Evolutionary conservation across 345 rosid genomes (phyloP).

Genomic region (Euphorbia pulcherrima): DNA sequence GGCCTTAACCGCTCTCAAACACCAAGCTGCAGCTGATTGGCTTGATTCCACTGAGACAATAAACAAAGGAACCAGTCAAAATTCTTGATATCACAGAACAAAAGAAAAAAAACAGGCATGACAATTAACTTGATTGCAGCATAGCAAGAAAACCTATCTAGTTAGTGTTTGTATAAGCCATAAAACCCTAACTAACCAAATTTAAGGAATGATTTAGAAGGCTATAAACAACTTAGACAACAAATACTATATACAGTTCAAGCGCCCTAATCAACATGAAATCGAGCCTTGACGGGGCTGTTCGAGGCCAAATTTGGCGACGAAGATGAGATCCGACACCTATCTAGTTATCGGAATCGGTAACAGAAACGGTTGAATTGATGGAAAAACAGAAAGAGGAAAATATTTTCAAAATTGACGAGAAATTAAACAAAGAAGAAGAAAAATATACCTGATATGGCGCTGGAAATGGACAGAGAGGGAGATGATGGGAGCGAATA

Average conservation of each 20-base stretch:
- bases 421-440: no score
- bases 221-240: neutral
- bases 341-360: no score
- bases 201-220: neutral
- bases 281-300: no score
- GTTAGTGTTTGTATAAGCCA: neutral
- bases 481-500: no score
- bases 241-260: neutral
- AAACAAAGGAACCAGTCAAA: neutral
- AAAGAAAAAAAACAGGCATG: neutral
- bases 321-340: no score
- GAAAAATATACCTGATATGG: no score
- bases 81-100: neutral
- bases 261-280: neutral
- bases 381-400: no score
- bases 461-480: no score
- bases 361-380: no score
- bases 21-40: neutral
- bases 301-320: no score
- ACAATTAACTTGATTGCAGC: neutral
- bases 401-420: no score
- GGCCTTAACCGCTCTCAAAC: neutral
- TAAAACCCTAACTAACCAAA: neutral
- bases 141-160: neutral
- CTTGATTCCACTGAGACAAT: slow-evolving; percentile 5